Evolutionary conservation across 352 stramenopile species (phyloP).

Genomic region (Stramenopiles sp.): DNA sequence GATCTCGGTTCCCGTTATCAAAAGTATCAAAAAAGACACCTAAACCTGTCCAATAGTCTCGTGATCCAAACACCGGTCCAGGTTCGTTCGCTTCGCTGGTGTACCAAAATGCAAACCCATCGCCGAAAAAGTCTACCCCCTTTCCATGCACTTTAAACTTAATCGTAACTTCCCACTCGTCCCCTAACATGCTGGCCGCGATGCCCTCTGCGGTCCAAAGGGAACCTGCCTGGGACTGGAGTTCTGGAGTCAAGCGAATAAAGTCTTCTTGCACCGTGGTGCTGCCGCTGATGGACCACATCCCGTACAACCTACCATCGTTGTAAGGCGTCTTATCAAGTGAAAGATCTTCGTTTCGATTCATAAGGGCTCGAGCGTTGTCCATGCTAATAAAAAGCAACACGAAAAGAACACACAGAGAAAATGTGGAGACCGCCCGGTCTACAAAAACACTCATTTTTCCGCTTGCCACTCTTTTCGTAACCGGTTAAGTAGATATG

Average conservation of each 20-base stretch:
- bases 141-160: background rate
- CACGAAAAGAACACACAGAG: no score
- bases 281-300: background rate
- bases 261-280: background rate
- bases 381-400: no score
- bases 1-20: slow-evolving; percentile 1
- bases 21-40: background rate
- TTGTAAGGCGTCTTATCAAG: background rate
- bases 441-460: no score
- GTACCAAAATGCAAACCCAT: background rate
- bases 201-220: background rate
- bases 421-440: no score
- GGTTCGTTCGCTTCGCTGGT: background rate
- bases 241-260: background rate
- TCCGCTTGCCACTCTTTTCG: no score
- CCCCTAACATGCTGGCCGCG: background rate
- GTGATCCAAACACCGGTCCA: background rate
- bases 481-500: no score
- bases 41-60: background rate
- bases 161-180: background rate
- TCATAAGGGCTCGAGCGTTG: no score
- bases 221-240: background rate
- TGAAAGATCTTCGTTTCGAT: background rate
- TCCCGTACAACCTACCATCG: background rate
- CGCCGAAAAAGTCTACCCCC: background rate